Evolutionary conservation across 257 asterid genomes (phyloP).

Genomic region (Fraxinus excelsior): DNA sequence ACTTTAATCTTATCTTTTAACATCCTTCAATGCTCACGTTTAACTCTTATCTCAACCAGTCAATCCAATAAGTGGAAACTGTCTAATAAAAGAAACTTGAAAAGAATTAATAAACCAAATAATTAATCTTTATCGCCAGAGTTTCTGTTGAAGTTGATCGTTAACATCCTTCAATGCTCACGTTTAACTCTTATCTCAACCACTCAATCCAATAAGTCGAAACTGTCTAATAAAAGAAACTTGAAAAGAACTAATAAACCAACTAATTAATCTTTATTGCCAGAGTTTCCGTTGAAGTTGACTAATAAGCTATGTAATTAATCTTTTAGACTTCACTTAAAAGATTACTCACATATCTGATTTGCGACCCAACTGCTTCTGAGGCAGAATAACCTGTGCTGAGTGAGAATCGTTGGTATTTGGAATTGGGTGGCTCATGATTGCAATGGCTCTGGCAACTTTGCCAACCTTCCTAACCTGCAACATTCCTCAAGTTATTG

Average conservation of each 20-base stretch:
- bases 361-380: slow-evolving; percentile 90
- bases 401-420: slow-evolving; percentile 84
- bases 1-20: background rate
- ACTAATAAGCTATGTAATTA: background rate
- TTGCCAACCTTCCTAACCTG: slow-evolving; percentile 88
- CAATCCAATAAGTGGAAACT: background rate
- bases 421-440: slow-evolving; percentile 97
- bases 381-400: slow-evolving; percentile 91
- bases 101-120: background rate
- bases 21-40: background rate
- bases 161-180: background rate
- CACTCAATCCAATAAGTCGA: background rate
- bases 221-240: background rate
- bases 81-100: background rate
- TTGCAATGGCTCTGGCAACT: slow-evolving; percentile 91
- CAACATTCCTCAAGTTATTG: slow-evolving; percentile 17
- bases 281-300: background rate
- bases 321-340: background rate
- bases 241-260: background rate
- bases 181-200: background rate
- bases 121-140: background rate
- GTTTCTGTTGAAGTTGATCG: background rate
- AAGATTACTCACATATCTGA: slow-evolving; percentile 74
- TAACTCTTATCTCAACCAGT: background rate
- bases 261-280: background rate